phyloP scores from a whole-genome alignment of 2,329 filamentous ascomycete species.

The Aureobasidium sp. region DNA sequence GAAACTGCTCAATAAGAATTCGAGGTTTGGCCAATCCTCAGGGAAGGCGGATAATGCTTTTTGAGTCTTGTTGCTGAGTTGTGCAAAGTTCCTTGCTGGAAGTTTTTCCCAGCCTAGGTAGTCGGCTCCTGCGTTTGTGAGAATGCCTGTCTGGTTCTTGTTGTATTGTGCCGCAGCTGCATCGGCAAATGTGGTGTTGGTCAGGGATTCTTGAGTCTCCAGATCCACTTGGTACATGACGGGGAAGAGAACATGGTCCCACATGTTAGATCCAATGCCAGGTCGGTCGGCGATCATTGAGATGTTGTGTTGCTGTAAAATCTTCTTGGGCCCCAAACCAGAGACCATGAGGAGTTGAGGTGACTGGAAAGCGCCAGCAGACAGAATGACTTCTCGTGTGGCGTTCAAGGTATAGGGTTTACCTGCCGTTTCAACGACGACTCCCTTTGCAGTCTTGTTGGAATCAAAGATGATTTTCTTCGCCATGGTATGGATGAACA shows the following conservation, averaged over 20 bases:
- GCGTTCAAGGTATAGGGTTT: conserved; percentile 31
- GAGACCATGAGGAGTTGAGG: conserved; percentile 16
- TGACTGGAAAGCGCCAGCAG: conserved; percentile 22
- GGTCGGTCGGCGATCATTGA: conserved; percentile 17
- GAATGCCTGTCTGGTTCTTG: conserved; percentile 17
- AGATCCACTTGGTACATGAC: conserved; percentile 18
- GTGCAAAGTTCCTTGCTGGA: conserved; percentile 10
- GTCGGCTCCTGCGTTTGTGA: conserved; percentile 16
- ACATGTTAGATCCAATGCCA: conserved; percentile 23
- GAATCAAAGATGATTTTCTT: conserved; percentile 27
- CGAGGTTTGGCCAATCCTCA: conserved; percentile 27
- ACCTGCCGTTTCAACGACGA: conserved; percentile 21
- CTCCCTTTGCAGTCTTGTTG: conserved; percentile 18
- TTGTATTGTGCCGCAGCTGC: conserved; percentile 14
- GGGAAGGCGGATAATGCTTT: conserved; percentile 20
- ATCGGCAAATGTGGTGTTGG: conserved; percentile 12
- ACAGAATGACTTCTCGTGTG: conserved; percentile 24
- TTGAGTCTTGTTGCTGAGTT: conserved; percentile 13
- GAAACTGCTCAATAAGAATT: conserved; percentile 13
- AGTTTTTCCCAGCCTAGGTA: conserved; percentile 22
- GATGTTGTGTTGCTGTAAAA: conserved; percentile 24
- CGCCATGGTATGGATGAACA: conserved; percentile 20
- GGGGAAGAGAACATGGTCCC: conserved; percentile 30
- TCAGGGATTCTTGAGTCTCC: conserved; percentile 11
- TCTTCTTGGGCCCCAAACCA: conserved; percentile 24